Evolutionary conservation across 176 grass and related monocot species (phyloP).

Genomic region (Eragrostis curvula): DNA sequence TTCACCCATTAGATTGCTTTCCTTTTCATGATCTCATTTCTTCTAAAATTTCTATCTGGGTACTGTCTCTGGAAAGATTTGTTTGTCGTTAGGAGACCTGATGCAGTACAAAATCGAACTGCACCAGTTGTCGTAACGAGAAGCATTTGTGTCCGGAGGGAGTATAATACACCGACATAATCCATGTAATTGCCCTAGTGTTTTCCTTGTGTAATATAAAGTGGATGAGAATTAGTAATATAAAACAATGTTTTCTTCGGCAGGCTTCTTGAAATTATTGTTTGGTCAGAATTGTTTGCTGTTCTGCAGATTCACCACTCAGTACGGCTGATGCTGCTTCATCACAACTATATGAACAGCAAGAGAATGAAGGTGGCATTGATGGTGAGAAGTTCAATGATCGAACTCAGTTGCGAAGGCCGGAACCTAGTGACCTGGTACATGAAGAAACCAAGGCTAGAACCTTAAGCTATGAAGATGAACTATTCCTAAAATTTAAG

Average conservation of each 20-base stretch:
- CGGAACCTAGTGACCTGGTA: slow-evolving; percentile 5
- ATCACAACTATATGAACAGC: background rate
- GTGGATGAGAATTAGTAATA: slow-evolving; percentile 12
- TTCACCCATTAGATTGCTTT: background rate
- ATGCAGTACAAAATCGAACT: background rate
- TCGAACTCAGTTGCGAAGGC: background rate
- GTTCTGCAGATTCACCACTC: slow-evolving; percentile 48
- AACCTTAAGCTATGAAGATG: slow-evolving; percentile 36
- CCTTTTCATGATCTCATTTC: background rate
- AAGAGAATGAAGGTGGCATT: background rate
- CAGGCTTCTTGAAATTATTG: slow-evolving; percentile 2
- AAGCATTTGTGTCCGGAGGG: background rate
- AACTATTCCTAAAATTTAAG: slow-evolving; percentile 38
- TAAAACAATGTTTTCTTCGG: background rate
- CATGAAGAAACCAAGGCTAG: slow-evolving; percentile 24
- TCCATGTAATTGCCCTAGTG: background rate
- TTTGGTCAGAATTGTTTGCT: slow-evolving; percentile 17
- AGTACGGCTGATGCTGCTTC: slow-evolving; percentile 8
- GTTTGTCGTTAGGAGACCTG: background rate
- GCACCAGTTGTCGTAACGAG: background rate
- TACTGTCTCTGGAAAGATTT: background rate
- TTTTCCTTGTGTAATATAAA: slow-evolving; percentile 2
- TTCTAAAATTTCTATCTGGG: background rate
- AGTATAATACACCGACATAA: background rate
- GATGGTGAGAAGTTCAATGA: slow-evolving; percentile 16